Evolutionary conservation across 1,139 yeast genomes (phyloP).

Genomic region (Debaryomycetaceae sp.): DNA sequence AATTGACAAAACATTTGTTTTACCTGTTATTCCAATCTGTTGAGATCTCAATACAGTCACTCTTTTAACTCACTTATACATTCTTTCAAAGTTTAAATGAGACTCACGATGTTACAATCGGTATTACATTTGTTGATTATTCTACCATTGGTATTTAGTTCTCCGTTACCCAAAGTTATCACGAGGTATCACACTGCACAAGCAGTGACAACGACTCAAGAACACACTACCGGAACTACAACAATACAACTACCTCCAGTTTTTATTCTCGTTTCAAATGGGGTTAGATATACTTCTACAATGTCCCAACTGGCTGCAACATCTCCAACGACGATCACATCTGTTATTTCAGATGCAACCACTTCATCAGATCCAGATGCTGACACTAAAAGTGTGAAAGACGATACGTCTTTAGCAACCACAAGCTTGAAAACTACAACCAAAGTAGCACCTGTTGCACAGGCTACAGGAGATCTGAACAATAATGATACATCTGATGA

Average conservation of each 20-base stretch:
- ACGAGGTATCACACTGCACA: slow-evolving; percentile 66
- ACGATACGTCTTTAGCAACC: slow-evolving; percentile 7
- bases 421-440: slow-evolving; percentile 12
- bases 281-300: slow-evolving; percentile 59
- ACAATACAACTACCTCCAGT: slow-evolving; percentile 68
- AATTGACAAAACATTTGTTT: background rate
- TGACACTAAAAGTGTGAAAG: slow-evolving; percentile 10
- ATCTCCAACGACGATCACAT: slow-evolving; percentile 32
- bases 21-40: background rate
- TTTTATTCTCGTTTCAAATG: slow-evolving; percentile 59
- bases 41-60: slow-evolving; percentile 2
- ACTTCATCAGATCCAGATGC: slow-evolving; percentile 4
- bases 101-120: background rate
- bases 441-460: background rate
- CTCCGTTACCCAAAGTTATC: slow-evolving; percentile 41
- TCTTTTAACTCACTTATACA: slow-evolving; percentile 4
- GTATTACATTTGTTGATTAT: slow-evolving; percentile 1
- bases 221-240: slow-evolving; percentile 57
- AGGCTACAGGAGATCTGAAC: slow-evolving; percentile 13
- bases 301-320: slow-evolving; percentile 36
- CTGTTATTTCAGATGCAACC: slow-evolving; percentile 8
- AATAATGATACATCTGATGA: slow-evolving; percentile 9
- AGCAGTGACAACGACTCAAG: slow-evolving; percentile 51
- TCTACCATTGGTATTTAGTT: slow-evolving; percentile 24
- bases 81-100: slow-evolving; percentile 11